phyloP scores from a whole-genome alignment of 192 early-diverging fungal genomes.

The Umbelopsis ramanniana region DNA sequence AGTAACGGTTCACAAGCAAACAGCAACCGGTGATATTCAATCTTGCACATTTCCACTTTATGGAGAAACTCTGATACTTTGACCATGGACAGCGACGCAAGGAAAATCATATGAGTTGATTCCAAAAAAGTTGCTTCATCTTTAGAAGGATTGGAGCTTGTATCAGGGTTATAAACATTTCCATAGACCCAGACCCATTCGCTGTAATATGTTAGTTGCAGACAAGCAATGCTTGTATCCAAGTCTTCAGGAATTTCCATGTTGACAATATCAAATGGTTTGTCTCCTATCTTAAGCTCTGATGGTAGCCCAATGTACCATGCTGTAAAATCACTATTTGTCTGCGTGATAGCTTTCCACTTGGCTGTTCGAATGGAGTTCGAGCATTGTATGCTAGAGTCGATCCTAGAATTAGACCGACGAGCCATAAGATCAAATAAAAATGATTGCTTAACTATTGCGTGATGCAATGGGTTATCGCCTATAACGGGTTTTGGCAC shows the following conservation, averaged over 20 bases:
- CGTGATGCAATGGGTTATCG: background rate
- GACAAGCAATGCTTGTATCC: background rate
- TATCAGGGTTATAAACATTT: background rate
- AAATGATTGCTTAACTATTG: background rate
- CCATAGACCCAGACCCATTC: slow-evolving; percentile 10
- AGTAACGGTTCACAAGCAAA: background rate
- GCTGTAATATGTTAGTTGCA: background rate
- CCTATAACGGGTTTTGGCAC: background rate
- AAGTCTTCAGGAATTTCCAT: background rate
- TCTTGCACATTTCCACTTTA: background rate
- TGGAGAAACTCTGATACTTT: background rate
- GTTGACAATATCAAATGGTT: background rate
- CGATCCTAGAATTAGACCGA: background rate
- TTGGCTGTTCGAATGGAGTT: background rate
- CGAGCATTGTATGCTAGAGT: background rate
- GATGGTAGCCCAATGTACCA: background rate
- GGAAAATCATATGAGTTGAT: background rate
- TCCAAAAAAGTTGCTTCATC: background rate
- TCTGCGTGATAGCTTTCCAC: background rate
- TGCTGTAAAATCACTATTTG: background rate
- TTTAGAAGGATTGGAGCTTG: background rate
- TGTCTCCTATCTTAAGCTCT: background rate
- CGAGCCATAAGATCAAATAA: background rate
- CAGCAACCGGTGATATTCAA: background rate
- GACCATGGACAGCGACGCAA: background rate